A percentile compares a stretch with the other conserved stretches of the same genome.
Evolutionary conservation across 2,329 filamentous ascomycete genomes (phyloP).

Genomic region (Dichotomopilus funicola): DNA sequence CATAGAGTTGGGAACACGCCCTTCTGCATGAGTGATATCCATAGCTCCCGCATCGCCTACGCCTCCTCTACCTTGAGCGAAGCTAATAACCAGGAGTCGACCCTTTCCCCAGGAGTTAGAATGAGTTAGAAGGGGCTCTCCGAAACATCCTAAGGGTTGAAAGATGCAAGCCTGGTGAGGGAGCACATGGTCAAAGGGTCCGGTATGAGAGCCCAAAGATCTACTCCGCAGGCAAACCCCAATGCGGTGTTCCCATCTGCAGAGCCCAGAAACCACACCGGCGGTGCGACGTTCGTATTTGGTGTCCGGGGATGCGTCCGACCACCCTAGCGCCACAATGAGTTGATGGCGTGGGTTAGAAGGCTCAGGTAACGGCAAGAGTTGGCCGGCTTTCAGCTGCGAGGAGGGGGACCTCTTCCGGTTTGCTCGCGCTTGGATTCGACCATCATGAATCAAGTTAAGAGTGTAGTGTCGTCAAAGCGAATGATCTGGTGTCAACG

Average conservation of each 20-base stretch:
- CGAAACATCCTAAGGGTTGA: too few relatives aligned
- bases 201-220: conserved; percentile 18
- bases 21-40: too few relatives aligned
- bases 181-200: conserved; percentile 17
- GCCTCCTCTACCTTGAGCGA: too few relatives aligned
- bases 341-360: background rate
- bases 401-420: background rate
- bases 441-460: too few relatives aligned
- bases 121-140: too few relatives aligned
- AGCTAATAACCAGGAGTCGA: too few relatives aligned
- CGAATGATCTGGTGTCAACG: too few relatives aligned
- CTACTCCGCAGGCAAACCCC: conserved; percentile 10
- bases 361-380: background rate
- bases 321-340: conserved; percentile 2
- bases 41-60: too few relatives aligned
- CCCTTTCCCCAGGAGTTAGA: too few relatives aligned
- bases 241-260: conserved; percentile 10
- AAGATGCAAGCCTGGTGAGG: conserved; percentile 6
- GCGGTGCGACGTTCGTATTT: conserved; percentile 17
- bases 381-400: background rate
- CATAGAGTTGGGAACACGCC: too few relatives aligned
- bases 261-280: conserved; percentile 10
- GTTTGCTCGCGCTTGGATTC: background rate
- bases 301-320: conserved; percentile 7
- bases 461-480: too few relatives aligned